Conservation (phyloP, 129 eudicot species). For the Cynara cardunculus region DNA sequence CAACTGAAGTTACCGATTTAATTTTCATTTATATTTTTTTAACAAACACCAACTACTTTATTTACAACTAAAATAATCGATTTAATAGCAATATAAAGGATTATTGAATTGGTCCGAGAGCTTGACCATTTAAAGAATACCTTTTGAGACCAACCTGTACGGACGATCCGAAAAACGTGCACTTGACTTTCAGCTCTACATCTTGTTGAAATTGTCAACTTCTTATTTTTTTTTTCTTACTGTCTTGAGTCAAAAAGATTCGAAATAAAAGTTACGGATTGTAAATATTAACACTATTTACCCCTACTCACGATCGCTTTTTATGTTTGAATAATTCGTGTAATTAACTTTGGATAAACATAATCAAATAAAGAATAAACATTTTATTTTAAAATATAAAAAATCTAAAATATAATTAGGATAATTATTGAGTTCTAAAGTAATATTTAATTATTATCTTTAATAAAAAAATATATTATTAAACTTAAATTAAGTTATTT, state of each 20-base stretch:
- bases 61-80: background rate
- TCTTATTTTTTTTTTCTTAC: background rate
- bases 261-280: background rate
- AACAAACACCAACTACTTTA: no score
- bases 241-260: background rate
- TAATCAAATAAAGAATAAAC: no score
- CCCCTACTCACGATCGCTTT: no score
- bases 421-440: no score
- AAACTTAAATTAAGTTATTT: no score
- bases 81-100: background rate
- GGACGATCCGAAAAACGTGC: slow-evolving; percentile 10
- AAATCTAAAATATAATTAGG: no score
- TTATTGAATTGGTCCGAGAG: background rate
- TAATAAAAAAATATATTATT: no score
- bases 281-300: no score
- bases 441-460: no score
- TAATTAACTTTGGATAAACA: no score
- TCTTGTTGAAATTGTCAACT: background rate
- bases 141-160: background rate
- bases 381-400: no score
- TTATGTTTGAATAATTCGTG: no score
- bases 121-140: background rate
- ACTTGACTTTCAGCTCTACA: background rate
- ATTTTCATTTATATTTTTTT: background rate
- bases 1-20: background rate